Evolutionary conservation across 2,329 filamentous ascomycete species (phyloP).

Genomic region (Talaromyces marneffei): DNA sequence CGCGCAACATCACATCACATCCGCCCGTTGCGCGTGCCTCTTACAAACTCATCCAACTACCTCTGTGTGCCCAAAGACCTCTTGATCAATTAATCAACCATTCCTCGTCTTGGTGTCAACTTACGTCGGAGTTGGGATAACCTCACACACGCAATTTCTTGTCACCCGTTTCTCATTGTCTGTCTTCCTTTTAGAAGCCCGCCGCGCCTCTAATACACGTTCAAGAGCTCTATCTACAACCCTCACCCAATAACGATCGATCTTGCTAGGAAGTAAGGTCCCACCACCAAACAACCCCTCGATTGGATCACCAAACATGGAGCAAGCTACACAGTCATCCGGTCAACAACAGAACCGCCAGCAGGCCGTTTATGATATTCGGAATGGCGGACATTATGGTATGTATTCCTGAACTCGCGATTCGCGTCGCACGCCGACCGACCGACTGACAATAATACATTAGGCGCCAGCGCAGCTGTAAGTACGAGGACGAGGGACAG

Average conservation of each 20-base stretch:
- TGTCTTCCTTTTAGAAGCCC: background rate
- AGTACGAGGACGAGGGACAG: constrained; percentile 27
- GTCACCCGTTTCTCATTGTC: background rate
- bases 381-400: constrained; percentile 74
- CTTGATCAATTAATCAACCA: background rate
- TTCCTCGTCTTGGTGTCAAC: background rate
- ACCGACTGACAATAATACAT: background rate
- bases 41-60: background rate
- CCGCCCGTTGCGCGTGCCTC: constrained; percentile 8
- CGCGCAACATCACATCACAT: constrained; percentile 10
- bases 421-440: constrained; percentile 7
- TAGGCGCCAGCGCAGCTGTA: constrained; percentile 66
- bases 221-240: background rate
- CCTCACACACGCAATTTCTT: background rate
- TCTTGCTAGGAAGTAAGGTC: constrained; percentile 7
- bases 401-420: constrained; percentile 26
- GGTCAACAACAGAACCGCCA: constrained; percentile 56
- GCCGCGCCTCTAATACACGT: background rate
- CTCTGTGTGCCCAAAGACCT: constrained; percentile 1
- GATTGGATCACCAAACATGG: constrained; percentile 40
- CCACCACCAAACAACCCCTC: constrained; percentile 5
- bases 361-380: constrained; percentile 65
- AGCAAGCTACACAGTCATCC: constrained; percentile 50
- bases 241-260: constrained; percentile 9
- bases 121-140: background rate